These are phyloP conservation scores for Bassia scoparia DNA, from an alignment of 148 eudicot genomes.

Conservation along the genomic window DNA sequence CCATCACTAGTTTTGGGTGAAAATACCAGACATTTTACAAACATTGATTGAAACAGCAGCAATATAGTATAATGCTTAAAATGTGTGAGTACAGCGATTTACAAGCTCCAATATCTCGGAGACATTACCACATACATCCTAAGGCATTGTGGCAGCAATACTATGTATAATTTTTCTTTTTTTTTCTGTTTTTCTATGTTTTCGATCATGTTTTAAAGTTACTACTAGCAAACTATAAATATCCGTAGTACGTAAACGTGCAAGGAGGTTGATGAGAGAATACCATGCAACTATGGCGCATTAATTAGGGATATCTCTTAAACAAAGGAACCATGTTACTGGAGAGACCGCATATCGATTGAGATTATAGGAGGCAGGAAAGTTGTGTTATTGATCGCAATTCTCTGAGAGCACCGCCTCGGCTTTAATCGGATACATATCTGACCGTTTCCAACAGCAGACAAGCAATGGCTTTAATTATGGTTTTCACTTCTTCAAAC, in stretches of 20 bases:
- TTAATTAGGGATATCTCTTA: constrained; percentile 10
- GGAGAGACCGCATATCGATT: constrained; percentile 61
- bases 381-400: constrained; percentile 38
- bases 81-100: constrained; percentile 16
- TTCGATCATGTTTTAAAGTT: neutral
- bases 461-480: constrained; percentile 52
- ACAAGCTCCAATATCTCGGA: constrained; percentile 14
- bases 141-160: constrained; percentile 6
- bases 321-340: constrained; percentile 14
- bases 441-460: constrained; percentile 23
- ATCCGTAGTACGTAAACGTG: neutral
- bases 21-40: no score
- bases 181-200: neutral
- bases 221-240: neutral
- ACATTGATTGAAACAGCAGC: neutral
- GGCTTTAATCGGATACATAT: constrained; percentile 27
- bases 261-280: neutral
- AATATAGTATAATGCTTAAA: no score
- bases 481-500: constrained; percentile 67
- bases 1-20: no score
- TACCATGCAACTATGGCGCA: constrained; percentile 10
- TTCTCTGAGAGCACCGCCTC: constrained; percentile 38
- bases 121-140: constrained; percentile 16
- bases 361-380: constrained; percentile 46
- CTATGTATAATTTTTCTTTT: neutral